Evolutionary conservation across 192 early-diverging fungal species (phyloP).

Genomic region (Entophlyctis luteolus): DNA sequence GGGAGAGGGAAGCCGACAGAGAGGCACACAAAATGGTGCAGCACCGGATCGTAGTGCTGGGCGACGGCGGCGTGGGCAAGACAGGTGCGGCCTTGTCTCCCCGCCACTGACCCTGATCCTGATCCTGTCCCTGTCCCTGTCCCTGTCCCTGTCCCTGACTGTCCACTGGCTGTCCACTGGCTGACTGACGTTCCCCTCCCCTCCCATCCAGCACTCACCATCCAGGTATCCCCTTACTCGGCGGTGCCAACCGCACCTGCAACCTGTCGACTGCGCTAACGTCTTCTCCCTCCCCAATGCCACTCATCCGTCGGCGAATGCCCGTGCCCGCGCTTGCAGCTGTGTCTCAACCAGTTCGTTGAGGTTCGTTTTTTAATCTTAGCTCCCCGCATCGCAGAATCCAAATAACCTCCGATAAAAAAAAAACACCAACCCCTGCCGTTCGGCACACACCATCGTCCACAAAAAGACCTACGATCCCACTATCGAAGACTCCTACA

Average conservation of each 20-base stretch:
- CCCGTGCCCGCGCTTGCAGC: no score
- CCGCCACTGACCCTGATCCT: background rate
- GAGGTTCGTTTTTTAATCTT: background rate
- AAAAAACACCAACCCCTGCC: background rate
- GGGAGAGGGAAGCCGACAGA: no score
- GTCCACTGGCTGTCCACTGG: background rate
- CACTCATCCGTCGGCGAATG: no score
- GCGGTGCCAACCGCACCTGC: background rate
- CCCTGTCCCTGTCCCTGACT: background rate
- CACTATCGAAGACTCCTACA: conserved; percentile 98
- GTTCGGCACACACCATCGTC: background rate
- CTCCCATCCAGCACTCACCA: background rate
- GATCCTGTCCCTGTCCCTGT: background rate
- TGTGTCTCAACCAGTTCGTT: conserved; percentile 47
- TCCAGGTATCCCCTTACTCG: background rate
- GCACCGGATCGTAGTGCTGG: conserved; percentile 47
- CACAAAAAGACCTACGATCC: conserved; percentile 73
- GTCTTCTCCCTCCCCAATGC: background rate
- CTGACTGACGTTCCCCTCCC: no score
- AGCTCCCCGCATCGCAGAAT: background rate
- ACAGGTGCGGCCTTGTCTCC: conserved; percentile 30
- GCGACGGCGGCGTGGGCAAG: conserved; percentile 52
- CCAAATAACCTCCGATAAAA: background rate
- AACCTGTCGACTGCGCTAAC: background rate
- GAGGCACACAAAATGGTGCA: conserved; percentile 14